A percentile compares a stretch with the other conserved stretches of the same genome.
Conservation (phyloP, 148 eudicot genomes). For the Heliosperma pusillum region DNA sequence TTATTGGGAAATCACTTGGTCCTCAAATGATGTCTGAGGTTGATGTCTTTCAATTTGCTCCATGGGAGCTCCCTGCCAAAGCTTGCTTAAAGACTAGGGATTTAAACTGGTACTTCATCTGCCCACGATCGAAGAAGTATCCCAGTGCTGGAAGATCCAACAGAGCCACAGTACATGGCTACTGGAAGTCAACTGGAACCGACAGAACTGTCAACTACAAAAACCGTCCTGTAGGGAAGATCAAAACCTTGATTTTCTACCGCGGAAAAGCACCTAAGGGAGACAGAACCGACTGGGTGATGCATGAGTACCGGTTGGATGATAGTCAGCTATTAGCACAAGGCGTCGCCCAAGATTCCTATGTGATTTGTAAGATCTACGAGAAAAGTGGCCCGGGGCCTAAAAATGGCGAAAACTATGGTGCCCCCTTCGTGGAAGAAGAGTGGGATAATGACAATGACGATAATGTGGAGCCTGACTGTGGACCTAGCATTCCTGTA, state of each 20-base stretch:
- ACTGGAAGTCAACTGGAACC: conserved; percentile 83
- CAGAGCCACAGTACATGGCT: conserved; percentile 61
- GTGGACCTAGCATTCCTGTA: neutral
- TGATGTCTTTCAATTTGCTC: conserved; percentile 49
- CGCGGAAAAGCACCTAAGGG: conserved; percentile 57
- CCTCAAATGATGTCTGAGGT: conserved; percentile 49
- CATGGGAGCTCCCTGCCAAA: conserved; percentile 71
- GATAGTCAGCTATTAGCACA: conserved; percentile 37
- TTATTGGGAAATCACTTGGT: conserved; percentile 41
- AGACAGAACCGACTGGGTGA: conserved; percentile 81
- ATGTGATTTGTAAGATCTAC: conserved; percentile 62
- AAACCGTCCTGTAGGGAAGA: conserved; percentile 47
- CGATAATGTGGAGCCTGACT: conserved; percentile 8
- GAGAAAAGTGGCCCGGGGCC: conserved; percentile 74
- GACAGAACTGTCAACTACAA: conserved; percentile 43
- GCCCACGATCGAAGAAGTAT: conserved; percentile 55
- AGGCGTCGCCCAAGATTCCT: conserved; percentile 50
- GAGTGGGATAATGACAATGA: conserved; percentile 57
- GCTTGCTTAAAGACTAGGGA: conserved; percentile 41
- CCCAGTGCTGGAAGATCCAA: conserved; percentile 48
- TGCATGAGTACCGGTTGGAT: conserved; percentile 58
- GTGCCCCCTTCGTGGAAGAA: conserved; percentile 70
- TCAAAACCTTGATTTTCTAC: conserved; percentile 74
- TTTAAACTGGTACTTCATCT: conserved; percentile 74
- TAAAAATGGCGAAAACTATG: conserved; percentile 62